Conservation (phyloP, 2,329 filamentous ascomycete genomes). For the Xylariaceae sp. region DNA sequence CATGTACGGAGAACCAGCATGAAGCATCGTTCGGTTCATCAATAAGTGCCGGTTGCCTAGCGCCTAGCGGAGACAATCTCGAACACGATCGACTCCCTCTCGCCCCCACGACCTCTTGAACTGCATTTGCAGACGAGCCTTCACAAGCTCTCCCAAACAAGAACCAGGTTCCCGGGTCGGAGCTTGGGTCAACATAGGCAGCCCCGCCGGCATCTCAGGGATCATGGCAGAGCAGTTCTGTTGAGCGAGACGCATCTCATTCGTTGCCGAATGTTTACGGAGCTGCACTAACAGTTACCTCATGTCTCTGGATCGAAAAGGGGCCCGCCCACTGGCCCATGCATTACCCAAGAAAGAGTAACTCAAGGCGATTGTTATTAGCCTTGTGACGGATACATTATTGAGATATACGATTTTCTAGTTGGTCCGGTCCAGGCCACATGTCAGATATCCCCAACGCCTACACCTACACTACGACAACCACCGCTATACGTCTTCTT, state of each 20-base stretch:
- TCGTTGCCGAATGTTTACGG: conserved; percentile 3
- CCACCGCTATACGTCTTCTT: conserved; percentile 20
- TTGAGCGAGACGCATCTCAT: conserved; percentile 10
- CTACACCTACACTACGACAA: conserved; percentile 19
- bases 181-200: conserved; percentile 5
- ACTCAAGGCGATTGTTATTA: conserved; percentile 4
- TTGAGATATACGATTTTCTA: conserved; percentile 1
- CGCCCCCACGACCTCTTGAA: conserved; percentile 14
- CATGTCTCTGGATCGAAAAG: conserved; percentile 1
- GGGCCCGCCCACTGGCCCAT: conserved; percentile 4
- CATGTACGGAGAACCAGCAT: not conserved
- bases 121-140: not conserved
- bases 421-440: conserved; percentile 10
- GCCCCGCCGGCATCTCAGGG: conserved; percentile 12
- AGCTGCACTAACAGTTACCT: not conserved
- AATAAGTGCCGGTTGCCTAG: conserved; percentile 5
- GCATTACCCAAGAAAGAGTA: conserved; percentile 7
- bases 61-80: conserved; percentile 12
- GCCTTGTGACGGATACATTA: conserved; percentile 13
- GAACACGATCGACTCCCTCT: conserved; percentile 13
- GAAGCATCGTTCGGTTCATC: conserved; percentile 1
- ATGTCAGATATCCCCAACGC: conserved; percentile 13
- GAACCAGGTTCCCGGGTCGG: conserved; percentile 20
- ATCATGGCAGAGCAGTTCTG: conserved; percentile 9
- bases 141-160: not conserved